Conservation (phyloP, 73 alveolate species). For the Symbiodinium natans region DNA sequence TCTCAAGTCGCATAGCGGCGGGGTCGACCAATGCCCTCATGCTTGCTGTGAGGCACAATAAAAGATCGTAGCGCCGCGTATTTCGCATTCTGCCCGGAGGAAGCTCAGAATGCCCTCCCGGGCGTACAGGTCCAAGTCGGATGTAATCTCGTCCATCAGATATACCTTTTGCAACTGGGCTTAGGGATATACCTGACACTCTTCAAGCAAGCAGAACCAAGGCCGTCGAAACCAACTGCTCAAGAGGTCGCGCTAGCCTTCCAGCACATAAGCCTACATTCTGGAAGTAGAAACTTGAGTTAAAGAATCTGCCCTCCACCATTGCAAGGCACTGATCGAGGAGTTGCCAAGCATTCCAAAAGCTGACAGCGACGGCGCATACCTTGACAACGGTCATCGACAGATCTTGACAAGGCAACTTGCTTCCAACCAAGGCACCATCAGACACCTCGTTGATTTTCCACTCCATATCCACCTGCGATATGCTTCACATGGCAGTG, state of each 20-base stretch:
- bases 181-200: background rate
- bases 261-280: background rate
- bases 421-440: background rate
- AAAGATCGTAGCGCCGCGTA: conserved; percentile 74
- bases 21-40: background rate
- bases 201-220: background rate
- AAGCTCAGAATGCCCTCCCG: conserved; percentile 77
- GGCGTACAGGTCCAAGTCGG: conserved; percentile 74
- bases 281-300: background rate
- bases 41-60: background rate
- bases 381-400: conserved; percentile 6
- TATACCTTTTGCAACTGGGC: conserved; percentile 17
- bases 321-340: conserved; percentile 24
- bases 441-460: conserved; percentile 90
- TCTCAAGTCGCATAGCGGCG: background rate
- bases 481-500: background rate
- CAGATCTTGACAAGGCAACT: too few relatives aligned
- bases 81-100: conserved; percentile 61
- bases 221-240: background rate
- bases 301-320: background rate
- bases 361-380: conserved; percentile 92
- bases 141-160: conserved; percentile 83
- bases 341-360: conserved; percentile 70
- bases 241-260: too few relatives aligned
- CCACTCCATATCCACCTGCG: conserved; percentile 87